Evolutionary conservation across 2,329 filamentous ascomycete species (phyloP), one percentile per base, ranked within the genome.

Genomic region (Botrytis deweyae): DNA sequence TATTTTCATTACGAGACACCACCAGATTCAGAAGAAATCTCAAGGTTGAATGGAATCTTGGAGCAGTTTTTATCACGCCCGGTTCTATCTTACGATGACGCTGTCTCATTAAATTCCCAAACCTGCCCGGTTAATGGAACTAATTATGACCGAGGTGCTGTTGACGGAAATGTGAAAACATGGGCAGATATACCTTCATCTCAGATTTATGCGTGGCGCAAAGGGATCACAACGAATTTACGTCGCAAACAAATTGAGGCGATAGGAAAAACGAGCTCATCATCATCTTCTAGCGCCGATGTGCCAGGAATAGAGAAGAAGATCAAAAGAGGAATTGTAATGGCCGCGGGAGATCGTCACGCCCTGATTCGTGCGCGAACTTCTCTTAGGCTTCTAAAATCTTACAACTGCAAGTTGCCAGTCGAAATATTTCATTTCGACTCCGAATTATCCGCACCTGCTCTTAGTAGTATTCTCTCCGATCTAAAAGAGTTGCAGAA

Each of bases 401-500:
- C 76, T 1, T 77, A 77, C 46, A 77, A 76, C 49, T 77, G 74
- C 67, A 76, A 75, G 18, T 75, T 77, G 14, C 75, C 75, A 3
- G 63, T 77, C 16, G 76, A 77, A 38, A 77, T 77, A 62, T 77
- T 77, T 52, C 75, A 77, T 59, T 77, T 77, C 44, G 49, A 69
- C 18, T 72, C 66, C 42, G 76, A 77, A 59, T 69, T 77, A 16
- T 70, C 75, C 20, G 62, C 29, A 42, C 49, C 66, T 10, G 49
- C 49, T 7, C 49, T 58, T 18, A 2, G 3, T 20, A 42, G 36
- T 44, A n/a, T 69, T 33, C 49, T 69, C 10, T 69, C 66, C 9
- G 66, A 69, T 58, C 10, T 69, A 12, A 58, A 38, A 38, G 49
- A 58, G n/a, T 7, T 69, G 20, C 25, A 33, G 16, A 33, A 44